Base-by-base conservation (phyloP, 805 yeast species). In the Candida railenensis region DNA sequence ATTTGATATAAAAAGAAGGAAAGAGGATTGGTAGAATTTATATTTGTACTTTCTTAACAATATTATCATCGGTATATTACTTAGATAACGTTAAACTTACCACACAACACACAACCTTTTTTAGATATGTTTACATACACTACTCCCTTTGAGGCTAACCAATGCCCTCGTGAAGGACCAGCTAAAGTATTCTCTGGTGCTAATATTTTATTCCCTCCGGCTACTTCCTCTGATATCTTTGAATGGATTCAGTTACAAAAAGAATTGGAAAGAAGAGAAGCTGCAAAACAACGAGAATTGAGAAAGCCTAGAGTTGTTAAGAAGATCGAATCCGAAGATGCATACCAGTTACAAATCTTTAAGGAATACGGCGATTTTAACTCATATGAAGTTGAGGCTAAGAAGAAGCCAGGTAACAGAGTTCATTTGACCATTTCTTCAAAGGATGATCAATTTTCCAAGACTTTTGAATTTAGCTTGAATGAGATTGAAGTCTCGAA, bases 301-400 rank as follows among this genome's bases (percentile, higher is more conserved):
- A 18, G 28, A 20, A 53, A 48, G 37, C 66, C 73, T 3, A 63
- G 59, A 48, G 62, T 68, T n/a, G 53, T 69, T 37, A 69, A 64
- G 54, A 62, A 63, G 47, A 52, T 66, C 9, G 76, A 71, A 49
- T 53, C 62, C 12, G 72, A 66, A 32, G 64, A 63, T 42, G 52
- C 46, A 7, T 67, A 59, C 48, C 72, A 69, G 48, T 61, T 69
- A 36, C 71, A 69, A 46, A 63, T 71, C 43, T 64, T 57, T 50
- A 69, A 70, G 51, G 51, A 54, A 30, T 55, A 48, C 34, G 74
- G 74, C 7, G 52, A 62, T 52, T 70, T 67, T 53, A 52, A 58
- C 45, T 54, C 64, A 8, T 67, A 65, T 53, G 71, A 68, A 48
- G 64, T 70, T 38, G 53, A 53, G 50, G 56, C 55, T 44, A 3